These are phyloP conservation scores for Keithomyces neogunnii DNA, from an alignment of 2,329 filamentous ascomycete genomes.

Conservation along the genomic window DNA sequence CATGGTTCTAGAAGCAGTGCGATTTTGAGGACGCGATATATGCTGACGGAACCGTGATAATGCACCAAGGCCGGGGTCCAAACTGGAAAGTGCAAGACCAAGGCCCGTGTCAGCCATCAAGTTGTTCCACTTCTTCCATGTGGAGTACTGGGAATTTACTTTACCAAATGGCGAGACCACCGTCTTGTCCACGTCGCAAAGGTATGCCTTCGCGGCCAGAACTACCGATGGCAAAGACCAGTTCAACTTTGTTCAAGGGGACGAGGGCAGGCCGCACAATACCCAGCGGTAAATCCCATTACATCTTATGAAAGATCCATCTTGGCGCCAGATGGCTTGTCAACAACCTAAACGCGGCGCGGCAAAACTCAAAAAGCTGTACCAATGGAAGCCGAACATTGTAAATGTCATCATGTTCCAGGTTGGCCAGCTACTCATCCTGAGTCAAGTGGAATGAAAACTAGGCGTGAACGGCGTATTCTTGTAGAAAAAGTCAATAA, in stretches of 20 bases:
- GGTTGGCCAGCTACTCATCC: conserved; percentile 74
- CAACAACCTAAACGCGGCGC: conserved; percentile 82
- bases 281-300: conserved; percentile 76
- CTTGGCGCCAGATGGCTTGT: conserved; percentile 61
- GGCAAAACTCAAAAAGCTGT: conserved; percentile 66
- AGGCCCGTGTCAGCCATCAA: conserved; percentile 62
- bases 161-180: conserved; percentile 64
- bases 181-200: conserved; percentile 73
- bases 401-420: conserved; percentile 82
- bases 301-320: conserved; percentile 61
- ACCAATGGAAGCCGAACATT: conserved; percentile 83
- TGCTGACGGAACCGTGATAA: conserved; percentile 55
- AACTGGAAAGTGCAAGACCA: conserved; percentile 59
- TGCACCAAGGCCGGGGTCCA: conserved; percentile 69
- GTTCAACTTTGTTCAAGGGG: conserved; percentile 90
- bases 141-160: conserved; percentile 65
- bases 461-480: conserved; percentile 69
- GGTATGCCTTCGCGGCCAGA: conserved; percentile 87
- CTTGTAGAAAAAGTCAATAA: too few relatives aligned
- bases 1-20: conserved; percentile 68
- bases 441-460: conserved; percentile 81
- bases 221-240: conserved; percentile 86
- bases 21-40: conserved; percentile 80
- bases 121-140: conserved; percentile 77
- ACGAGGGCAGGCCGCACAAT: conserved; percentile 60